Percentiles rank a stretch among this genome's conserved stretches.
phyloP scores from a whole-genome alignment of 2,329 filamentous ascomycete genomes.

The Cordyceps fumosorosea region DNA sequence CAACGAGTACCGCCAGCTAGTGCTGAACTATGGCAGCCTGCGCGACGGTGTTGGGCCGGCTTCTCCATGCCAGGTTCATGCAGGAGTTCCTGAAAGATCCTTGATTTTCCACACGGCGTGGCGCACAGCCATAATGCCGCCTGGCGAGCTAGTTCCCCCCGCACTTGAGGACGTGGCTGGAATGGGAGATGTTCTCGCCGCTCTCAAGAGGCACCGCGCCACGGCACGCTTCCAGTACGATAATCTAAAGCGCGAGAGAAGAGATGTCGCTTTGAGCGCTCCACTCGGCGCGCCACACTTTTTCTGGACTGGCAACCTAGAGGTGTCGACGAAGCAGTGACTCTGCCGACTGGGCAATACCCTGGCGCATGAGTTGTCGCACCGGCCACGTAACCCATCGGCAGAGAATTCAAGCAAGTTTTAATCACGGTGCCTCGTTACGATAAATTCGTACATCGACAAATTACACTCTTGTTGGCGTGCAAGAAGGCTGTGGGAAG shows the following conservation, averaged over 20 bases:
- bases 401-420: not conserved
- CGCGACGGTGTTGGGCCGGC: conserved; percentile 36
- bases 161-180: conserved; percentile 22
- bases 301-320: conserved; percentile 35
- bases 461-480: too few species aligned
- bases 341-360: not conserved
- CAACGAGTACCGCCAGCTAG: conserved; percentile 41
- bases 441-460: too few species aligned
- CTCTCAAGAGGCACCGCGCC: conserved; percentile 34
- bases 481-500: not conserved
- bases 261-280: conserved; percentile 13
- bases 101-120: conserved; percentile 47
- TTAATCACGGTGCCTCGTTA: too few species aligned
- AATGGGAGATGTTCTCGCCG: conserved; percentile 39
- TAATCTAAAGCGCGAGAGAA: conserved; percentile 13
- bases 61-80: conserved; percentile 41
- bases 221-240: conserved; percentile 25
- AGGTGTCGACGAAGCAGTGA: conserved; percentile 23
- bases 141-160: conserved; percentile 22
- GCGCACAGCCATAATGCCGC: conserved; percentile 40
- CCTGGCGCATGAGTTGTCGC: not conserved
- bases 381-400: not conserved
- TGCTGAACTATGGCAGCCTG: conserved; percentile 28
- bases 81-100: conserved; percentile 40
- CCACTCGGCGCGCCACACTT: conserved; percentile 23